phyloP scores from a whole-genome alignment of 2,329 filamentous ascomycete species.

The Exophiala lecanii-corni region DNA sequence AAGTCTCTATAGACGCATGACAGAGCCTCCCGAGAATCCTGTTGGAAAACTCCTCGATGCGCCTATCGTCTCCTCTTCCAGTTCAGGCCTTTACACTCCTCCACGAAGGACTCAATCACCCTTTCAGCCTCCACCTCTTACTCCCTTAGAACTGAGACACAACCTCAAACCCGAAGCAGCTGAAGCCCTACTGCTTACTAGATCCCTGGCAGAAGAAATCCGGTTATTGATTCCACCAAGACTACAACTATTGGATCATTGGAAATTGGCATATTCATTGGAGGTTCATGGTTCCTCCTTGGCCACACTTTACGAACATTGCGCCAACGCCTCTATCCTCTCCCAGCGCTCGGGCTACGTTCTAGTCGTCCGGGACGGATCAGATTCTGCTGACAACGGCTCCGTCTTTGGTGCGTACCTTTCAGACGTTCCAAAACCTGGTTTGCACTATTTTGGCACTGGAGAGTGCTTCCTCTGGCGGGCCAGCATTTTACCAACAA shows the following conservation, averaged over 20 bases:
- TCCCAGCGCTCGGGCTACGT: constrained; percentile 78
- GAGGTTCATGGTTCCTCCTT: constrained; percentile 89
- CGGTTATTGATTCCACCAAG: constrained; percentile 80
- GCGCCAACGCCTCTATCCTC: constrained; percentile 57
- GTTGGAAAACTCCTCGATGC: constrained; percentile 27
- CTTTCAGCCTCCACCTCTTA: constrained; percentile 82
- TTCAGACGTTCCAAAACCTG: constrained; percentile 77
- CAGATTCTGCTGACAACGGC: constrained; percentile 28
- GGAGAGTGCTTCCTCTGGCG: constrained; percentile 95
- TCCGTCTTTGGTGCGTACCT: constrained; percentile 86
- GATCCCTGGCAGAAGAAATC: constrained; percentile 83
- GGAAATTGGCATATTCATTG: constrained; percentile 81
- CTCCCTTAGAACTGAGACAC: constrained; percentile 62
- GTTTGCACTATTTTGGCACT: constrained; percentile 84
- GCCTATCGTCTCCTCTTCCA: constrained; percentile 23
- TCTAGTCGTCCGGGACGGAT: constrained; percentile 73
- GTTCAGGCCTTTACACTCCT: constrained; percentile 54
- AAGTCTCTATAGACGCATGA: constrained; percentile 64
- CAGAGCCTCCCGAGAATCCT: constrained; percentile 35
- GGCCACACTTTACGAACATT: constrained; percentile 77
- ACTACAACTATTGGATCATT: constrained; percentile 79
- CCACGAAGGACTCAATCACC: constrained; percentile 64
- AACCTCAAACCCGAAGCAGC: constrained; percentile 52
- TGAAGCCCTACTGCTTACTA: constrained; percentile 59
- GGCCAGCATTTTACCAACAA: constrained; percentile 59